Conservation (phyloP, 805 yeast species). For the Candida cerambycidarum region DNA sequence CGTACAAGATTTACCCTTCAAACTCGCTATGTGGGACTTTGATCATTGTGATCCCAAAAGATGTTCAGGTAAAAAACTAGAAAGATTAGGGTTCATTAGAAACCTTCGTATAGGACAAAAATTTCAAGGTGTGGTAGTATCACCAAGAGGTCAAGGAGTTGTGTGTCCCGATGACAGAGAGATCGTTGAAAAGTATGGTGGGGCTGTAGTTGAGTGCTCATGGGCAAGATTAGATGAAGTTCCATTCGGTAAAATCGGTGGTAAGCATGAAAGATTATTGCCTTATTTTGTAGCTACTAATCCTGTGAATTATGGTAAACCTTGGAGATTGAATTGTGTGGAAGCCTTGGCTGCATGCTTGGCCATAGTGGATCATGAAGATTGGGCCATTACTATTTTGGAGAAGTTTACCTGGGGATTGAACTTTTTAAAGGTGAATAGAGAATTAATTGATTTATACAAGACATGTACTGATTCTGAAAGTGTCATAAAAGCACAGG, state of each 20-base stretch:
- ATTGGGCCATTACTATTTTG: slow-evolving; percentile 81
- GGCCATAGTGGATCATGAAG: slow-evolving; percentile 86
- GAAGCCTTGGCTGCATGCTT: slow-evolving; percentile 97
- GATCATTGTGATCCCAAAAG: slow-evolving; percentile 98
- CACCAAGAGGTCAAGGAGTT: slow-evolving; percentile 88
- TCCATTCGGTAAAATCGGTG: slow-evolving; percentile 93
- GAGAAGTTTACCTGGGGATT: slow-evolving; percentile 91
- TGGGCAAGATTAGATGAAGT: slow-evolving; percentile 98
- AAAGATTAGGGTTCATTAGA: slow-evolving; percentile 79
- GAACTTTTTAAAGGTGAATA: slow-evolving; percentile 79
- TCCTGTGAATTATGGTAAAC: slow-evolving; percentile 94
- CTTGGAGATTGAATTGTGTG: slow-evolving; percentile 94
- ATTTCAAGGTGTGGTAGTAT: slow-evolving; percentile 84
- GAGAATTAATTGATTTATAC: slow-evolving; percentile 72
- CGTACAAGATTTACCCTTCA: slow-evolving; percentile 51
- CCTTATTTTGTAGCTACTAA: slow-evolving; percentile 96
- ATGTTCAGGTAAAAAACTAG: slow-evolving; percentile 93
- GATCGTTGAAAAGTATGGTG: slow-evolving; percentile 76
- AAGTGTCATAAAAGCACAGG: slow-evolving; percentile 70
- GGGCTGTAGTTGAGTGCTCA: slow-evolving; percentile 98
- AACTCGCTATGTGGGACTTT: slow-evolving; percentile 98
- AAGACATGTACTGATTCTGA: slow-evolving; percentile 78
- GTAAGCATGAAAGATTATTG: slow-evolving; percentile 77
- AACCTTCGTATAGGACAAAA: slow-evolving; percentile 88
- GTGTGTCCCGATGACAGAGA: slow-evolving; percentile 86